These are phyloP conservation scores for Neostapfia colusana DNA, from an alignment of 176 grass and related monocot species.

Conservation along the genomic window DNA sequence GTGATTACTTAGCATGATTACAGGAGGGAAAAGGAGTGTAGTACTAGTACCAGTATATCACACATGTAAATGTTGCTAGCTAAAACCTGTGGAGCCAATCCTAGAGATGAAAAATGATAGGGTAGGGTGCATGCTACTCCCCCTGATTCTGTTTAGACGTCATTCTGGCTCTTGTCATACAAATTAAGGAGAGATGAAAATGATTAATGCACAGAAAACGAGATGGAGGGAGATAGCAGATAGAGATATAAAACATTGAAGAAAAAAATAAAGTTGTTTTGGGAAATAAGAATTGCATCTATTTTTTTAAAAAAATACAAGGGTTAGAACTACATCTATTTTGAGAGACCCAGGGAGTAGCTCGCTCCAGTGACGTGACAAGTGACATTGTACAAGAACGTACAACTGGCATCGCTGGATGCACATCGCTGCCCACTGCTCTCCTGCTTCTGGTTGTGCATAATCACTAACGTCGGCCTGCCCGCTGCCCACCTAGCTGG, in stretches of 20 bases:
- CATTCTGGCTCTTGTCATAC: too few relatives aligned
- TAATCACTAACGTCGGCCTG: neutral
- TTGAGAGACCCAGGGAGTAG: too few relatives aligned
- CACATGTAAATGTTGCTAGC: slow-evolving; percentile 33
- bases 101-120: neutral
- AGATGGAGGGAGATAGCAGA: too few relatives aligned
- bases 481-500: slow-evolving; percentile 41
- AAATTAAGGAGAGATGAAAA: too few relatives aligned
- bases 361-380: slow-evolving; percentile 33
- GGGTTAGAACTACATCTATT: too few relatives aligned
- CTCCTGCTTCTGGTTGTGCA: slow-evolving; percentile 26
- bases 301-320: too few relatives aligned
- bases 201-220: too few relatives aligned
- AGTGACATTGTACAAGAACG: slow-evolving; percentile 35
- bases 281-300: too few relatives aligned
- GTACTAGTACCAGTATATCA: neutral
- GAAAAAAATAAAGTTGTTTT: too few relatives aligned
- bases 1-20: slow-evolving; percentile 37
- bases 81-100: slow-evolving; percentile 20
- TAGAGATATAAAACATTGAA: too few relatives aligned
- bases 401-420: slow-evolving; percentile 37
- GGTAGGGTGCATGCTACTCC: too few relatives aligned
- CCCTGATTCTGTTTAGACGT: too few relatives aligned
- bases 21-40: neutral
- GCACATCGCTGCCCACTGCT: neutral